Evolutionary conservation across 2,329 filamentous ascomycete genomes (phyloP).

Genomic region (Botrytis tulipae): DNA sequence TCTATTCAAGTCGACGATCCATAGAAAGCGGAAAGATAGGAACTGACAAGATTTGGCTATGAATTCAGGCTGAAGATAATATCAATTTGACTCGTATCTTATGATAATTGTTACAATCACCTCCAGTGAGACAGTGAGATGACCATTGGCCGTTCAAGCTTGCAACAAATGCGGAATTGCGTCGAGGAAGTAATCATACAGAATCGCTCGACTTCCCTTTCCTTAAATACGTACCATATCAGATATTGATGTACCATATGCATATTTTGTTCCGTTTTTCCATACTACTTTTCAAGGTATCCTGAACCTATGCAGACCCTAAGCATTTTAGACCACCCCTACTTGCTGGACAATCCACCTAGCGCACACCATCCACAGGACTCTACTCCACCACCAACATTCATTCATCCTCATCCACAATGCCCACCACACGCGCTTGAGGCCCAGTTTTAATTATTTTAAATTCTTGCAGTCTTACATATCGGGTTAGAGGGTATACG

Average conservation of each 20-base stretch:
- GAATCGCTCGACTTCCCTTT: background rate
- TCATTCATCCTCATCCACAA: constrained; percentile 17
- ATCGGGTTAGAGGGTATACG: background rate
- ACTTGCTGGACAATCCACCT: constrained; percentile 15
- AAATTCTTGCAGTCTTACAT: constrained; percentile 7
- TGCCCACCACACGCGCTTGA: constrained; percentile 20
- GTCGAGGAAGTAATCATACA: background rate
- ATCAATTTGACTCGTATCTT: background rate
- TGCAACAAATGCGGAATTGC: background rate
- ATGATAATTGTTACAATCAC: background rate
- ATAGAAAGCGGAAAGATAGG: constrained; percentile 5
- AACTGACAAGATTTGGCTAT: background rate
- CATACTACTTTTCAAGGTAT: constrained; percentile 2
- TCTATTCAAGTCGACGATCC: constrained; percentile 7
- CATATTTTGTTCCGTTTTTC: constrained; percentile 7
- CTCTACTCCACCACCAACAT: constrained; percentile 5
- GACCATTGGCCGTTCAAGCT: background rate
- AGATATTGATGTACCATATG: constrained; percentile 9
- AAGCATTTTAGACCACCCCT: constrained; percentile 10
- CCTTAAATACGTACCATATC: background rate
- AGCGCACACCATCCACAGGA: background rate
- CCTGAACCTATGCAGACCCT: constrained; percentile 5
- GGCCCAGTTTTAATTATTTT: constrained; percentile 14
- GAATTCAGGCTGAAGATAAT: background rate
- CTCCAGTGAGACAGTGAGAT: background rate